A percentile compares a stretch with the other conserved stretches of the same genome.
phyloP scores from a whole-genome alignment of 1,284 basidiomycete species.

The Thecaphora thlaspeos region DNA sequence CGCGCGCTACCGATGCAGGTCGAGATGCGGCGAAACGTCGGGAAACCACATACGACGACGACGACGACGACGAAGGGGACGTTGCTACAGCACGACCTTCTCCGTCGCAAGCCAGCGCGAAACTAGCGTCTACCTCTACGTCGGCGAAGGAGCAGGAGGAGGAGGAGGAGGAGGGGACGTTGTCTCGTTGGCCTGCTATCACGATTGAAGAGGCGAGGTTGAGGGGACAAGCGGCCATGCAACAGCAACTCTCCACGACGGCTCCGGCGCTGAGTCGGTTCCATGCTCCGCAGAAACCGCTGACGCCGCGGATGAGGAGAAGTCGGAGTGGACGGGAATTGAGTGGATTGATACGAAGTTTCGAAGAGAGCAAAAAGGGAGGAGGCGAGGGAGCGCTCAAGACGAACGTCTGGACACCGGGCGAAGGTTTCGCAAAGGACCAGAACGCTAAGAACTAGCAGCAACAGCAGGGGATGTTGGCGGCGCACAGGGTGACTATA shows the following conservation, averaged over 20 bases:
- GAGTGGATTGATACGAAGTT: constrained; percentile 26
- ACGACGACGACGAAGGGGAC: no score
- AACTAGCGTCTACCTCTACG: no score
- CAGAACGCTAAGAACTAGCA: no score
- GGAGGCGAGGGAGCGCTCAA: constrained; percentile 18
- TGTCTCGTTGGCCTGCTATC: constrained; percentile 32
- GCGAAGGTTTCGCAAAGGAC: neutral
- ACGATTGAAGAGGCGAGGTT: constrained; percentile 43
- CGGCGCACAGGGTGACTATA: no score
- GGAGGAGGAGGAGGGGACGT: constrained; percentile 13
- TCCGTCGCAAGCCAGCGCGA: no score
- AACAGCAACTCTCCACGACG: constrained; percentile 37
- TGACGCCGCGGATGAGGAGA: constrained; percentile 41
- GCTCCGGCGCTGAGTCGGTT: constrained; percentile 39
- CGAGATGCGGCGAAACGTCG: constrained; percentile 2
- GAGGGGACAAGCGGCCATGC: constrained; percentile 41
- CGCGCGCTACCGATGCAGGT: constrained; percentile 13
- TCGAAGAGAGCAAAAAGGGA: constrained; percentile 33
- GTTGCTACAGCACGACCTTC: no score
- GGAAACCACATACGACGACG: constrained; percentile 3
- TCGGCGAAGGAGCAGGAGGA: constrained; percentile 4
- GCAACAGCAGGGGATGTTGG: no score
- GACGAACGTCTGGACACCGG: constrained; percentile 36
- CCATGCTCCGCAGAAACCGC: constrained; percentile 38
- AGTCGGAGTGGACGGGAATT: constrained; percentile 32